These are phyloP conservation scores for Ogataea ganodermae DNA, from an alignment of 805 yeast species.

Conservation along the genomic window DNA sequence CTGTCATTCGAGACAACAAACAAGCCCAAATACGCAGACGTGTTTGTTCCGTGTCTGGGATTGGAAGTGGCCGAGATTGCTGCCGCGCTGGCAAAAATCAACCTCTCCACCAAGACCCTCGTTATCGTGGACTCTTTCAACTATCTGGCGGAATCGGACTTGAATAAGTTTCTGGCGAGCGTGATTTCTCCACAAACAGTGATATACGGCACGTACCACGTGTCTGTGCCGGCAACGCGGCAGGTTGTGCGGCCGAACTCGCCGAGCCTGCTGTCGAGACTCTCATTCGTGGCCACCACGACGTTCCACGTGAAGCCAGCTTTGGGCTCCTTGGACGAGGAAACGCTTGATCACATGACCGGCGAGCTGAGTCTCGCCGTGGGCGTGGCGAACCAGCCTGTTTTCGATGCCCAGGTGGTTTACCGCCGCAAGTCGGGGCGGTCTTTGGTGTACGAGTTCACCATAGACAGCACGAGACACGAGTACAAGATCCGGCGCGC, in stretches of 20 bases:
- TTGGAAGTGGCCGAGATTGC: constrained; percentile 14
- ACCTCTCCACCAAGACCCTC: constrained; percentile 29
- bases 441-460: constrained; percentile 56
- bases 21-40: constrained; percentile 50
- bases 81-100: constrained; percentile 10
- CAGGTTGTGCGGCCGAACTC: constrained; percentile 10
- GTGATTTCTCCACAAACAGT: constrained; percentile 46
- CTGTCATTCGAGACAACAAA: constrained; percentile 69
- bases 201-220: constrained; percentile 51
- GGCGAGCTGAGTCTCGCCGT: constrained; percentile 49
- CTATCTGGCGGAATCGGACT: constrained; percentile 46
- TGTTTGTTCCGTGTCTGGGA: constrained; percentile 48
- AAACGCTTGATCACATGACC: constrained; percentile 43
- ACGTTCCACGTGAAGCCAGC: constrained; percentile 63
- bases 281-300: constrained; percentile 74
- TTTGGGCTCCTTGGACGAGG: constrained; percentile 37
- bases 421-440: constrained; percentile 87
- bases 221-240: constrained; percentile 28
- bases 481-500: constrained; percentile 35
- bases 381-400: constrained; percentile 46
- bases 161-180: constrained; percentile 39
- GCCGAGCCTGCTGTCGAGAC: constrained; percentile 28
- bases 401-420: constrained; percentile 52
- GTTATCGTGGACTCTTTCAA: constrained; percentile 72
- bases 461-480: constrained; percentile 52